Conservation (phyloP, 176 grass and related monocot species). For the Carex myosuroides region DNA sequence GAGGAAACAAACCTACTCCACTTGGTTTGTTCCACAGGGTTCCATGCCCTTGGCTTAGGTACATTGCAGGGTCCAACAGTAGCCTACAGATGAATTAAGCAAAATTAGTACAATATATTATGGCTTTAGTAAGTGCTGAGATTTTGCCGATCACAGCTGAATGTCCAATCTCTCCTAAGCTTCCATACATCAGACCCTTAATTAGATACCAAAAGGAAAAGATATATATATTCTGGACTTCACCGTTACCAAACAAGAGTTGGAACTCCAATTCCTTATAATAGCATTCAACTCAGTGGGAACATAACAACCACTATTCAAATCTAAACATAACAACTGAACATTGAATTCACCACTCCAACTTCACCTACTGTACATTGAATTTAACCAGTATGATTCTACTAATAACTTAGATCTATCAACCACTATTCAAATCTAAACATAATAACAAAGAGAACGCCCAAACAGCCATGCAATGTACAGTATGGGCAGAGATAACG, state of each 20-base stretch:
- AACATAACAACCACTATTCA: not conserved
- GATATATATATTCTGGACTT: not conserved
- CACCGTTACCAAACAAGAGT: not conserved
- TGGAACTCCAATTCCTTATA: not conserved
- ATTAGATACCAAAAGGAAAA: not conserved
- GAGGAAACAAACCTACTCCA: constrained; percentile 68
- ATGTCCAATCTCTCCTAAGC: not conserved
- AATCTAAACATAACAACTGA: too few species aligned
- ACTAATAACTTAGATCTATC: not conserved
- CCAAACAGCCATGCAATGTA: not conserved
- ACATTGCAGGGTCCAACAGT: constrained; percentile 79
- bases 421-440: not conserved
- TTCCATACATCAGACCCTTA: not conserved
- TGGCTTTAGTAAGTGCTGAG: not conserved
- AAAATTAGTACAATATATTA: not conserved
- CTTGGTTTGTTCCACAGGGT: constrained; percentile 85
- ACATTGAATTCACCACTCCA: not conserved
- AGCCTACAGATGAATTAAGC: constrained; percentile 33
- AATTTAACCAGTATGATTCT: not conserved
- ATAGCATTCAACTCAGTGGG: not conserved
- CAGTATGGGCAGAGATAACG: not conserved
- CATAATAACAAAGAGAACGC: not conserved
- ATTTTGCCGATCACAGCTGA: not conserved
- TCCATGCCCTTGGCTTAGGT: constrained; percentile 83
- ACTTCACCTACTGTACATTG: not conserved